Conservation (phyloP, 345 rosid genomes). For the Heritiera littoralis region DNA sequence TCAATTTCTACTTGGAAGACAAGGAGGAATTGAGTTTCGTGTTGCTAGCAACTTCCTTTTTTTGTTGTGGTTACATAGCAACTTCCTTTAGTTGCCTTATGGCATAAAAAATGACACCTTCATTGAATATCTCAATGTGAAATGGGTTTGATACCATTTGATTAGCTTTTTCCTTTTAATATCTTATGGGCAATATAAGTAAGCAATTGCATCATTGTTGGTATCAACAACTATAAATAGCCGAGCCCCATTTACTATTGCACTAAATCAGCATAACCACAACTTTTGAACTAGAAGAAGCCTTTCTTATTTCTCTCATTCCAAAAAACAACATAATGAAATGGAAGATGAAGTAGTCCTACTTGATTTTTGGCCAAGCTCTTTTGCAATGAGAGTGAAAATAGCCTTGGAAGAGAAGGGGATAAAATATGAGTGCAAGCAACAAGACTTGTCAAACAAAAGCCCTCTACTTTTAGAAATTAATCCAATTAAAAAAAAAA, state of each 20-base stretch:
- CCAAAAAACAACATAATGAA: background rate
- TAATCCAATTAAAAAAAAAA: conserved; percentile 7
- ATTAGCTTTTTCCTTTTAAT: background rate
- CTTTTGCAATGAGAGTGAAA: conserved; percentile 13
- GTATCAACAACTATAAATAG: background rate
- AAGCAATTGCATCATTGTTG: conserved; percentile 8
- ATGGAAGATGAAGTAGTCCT: conserved; percentile 13
- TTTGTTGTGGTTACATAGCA: too few species aligned
- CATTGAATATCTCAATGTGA: background rate
- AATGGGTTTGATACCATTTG: background rate
- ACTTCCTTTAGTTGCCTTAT: background rate
- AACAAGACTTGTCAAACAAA: conserved; percentile 9
- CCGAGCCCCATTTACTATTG: background rate
- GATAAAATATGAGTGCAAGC: conserved; percentile 10
- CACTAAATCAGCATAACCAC: background rate
- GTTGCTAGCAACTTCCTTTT: background rate
- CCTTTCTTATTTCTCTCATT: background rate
- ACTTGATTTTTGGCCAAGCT: conserved; percentile 14
- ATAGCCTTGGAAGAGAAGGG: conserved; percentile 16
- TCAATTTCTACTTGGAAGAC: background rate
- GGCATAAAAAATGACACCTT: background rate
- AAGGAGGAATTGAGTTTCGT: background rate
- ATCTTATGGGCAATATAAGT: background rate
- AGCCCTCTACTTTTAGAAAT: conserved; percentile 1
- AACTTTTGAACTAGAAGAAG: background rate